Conservation (phyloP, 1,284 basidiomycete genomes). For the Ganoderma boninense region DNA sequence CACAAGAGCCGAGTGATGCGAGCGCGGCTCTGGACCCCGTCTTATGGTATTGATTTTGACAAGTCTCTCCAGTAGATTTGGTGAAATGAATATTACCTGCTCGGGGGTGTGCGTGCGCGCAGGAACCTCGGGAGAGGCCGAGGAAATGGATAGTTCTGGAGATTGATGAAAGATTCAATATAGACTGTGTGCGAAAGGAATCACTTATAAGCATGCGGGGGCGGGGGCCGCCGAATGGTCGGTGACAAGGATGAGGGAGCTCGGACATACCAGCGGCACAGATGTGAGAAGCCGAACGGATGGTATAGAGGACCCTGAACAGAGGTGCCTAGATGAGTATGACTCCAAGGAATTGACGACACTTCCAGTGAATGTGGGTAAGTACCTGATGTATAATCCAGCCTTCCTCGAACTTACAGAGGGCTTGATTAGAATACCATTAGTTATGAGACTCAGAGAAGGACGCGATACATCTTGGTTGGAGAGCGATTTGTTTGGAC, state of each 20-base stretch:
- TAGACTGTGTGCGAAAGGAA: constrained; percentile 2
- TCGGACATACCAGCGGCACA: background rate
- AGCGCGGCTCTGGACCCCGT: background rate
- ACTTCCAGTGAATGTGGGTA: too few relatives aligned
- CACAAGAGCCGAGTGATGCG: background rate
- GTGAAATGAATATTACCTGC: background rate
- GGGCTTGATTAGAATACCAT: too few relatives aligned
- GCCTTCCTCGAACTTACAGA: too few relatives aligned
- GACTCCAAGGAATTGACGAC: background rate
- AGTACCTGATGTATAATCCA: too few relatives aligned
- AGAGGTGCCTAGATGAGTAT: background rate
- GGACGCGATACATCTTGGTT: too few relatives aligned
- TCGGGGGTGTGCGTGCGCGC: background rate
- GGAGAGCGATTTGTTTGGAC: too few relatives aligned
- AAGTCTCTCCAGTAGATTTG: background rate
- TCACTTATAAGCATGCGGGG: background rate
- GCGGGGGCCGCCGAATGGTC: background rate
- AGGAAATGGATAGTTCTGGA: background rate
- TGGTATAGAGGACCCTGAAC: background rate
- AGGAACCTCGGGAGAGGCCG: background rate
- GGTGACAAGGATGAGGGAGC: background rate
- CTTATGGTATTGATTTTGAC: background rate
- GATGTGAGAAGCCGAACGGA: background rate
- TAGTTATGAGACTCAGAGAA: too few relatives aligned
- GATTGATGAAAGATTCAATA: background rate